Evolutionary conservation across 2,329 filamentous ascomycete species (phyloP), one percentile per base, ranked within the genome.

Genomic region (Ophiostoma sp.): DNA sequence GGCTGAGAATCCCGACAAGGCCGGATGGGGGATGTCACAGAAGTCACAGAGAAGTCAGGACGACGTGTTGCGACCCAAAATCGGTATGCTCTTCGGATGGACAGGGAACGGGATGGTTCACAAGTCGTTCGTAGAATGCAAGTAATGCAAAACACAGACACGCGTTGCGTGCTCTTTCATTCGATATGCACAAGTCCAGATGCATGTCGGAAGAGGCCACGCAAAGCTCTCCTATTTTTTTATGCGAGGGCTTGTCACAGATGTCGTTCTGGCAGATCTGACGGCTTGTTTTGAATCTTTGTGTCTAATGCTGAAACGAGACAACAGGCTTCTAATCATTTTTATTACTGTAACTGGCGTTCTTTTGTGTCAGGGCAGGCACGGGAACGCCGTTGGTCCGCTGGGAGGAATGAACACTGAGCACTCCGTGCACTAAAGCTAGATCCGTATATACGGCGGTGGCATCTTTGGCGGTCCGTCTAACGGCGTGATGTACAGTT

Each of bases 181-280:
- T 28, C n/a, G 50, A 12, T 55, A 25, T 55, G n/a, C 50, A 52
- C 50, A 52, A 52, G 55, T 6, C 11, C 25, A n/a, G n/a, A n/a
- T n/a, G n/a, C n/a, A n/a, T n/a, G n/a, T n/a, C n/a, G n/a, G n/a
- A n/a, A n/a, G n/a, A n/a, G n/a, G n/a, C n/a, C n/a, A 19, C 25
- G 15, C 25, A 57, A 57, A 12, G 55, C 25, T 31, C 7, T 2
- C 7, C 3, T 28, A n/a, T n/a, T 19, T 15, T 28, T 55, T 12
- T 55, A n/a, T 59, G 28, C 55, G 33, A 59, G 55, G 55, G 55
- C 28, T 19, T 59, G 55, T 59, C 55, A 59, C 25, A 59, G 55
- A 59, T 31, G 6, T 17, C 22, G n/a, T 12, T 28, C 55, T 57
- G 55, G 25, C 55, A 33, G 15, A 15, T 57, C 55, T 11, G 17